Evolutionary conservation across 2,329 filamentous ascomycete genomes (phyloP).

Genomic region (Ceratocystis cubensis): DNA sequence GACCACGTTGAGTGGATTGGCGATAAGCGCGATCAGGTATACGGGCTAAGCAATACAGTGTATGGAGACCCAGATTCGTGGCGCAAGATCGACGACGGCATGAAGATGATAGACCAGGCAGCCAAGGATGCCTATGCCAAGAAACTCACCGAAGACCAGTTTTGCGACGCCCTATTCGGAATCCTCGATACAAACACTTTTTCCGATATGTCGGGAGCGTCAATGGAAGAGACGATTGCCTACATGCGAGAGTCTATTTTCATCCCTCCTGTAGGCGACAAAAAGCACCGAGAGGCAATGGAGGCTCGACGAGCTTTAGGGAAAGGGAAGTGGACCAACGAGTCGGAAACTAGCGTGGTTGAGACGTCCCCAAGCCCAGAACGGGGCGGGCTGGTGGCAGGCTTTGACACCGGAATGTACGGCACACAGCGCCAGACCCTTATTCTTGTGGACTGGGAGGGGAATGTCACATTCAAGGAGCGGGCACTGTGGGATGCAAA

Average conservation of each 20-base stretch:
- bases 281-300: constrained; percentile 35
- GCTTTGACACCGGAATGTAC: constrained; percentile 48
- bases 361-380: neutral
- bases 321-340: neutral
- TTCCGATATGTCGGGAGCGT: constrained; percentile 31
- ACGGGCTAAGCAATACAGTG: constrained; percentile 51
- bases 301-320: constrained; percentile 31
- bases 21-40: constrained; percentile 38
- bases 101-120: constrained; percentile 33
- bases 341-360: constrained; percentile 22
- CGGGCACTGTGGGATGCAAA: constrained; percentile 47
- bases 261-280: constrained; percentile 44
- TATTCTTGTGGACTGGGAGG: constrained; percentile 49
- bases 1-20: constrained; percentile 47
- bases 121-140: constrained; percentile 32
- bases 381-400: constrained; percentile 27
- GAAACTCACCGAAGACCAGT: constrained; percentile 33
- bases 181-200: constrained; percentile 47
- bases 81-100: constrained; percentile 49
- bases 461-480: constrained; percentile 47
- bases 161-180: constrained; percentile 40
- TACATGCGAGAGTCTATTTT: constrained; percentile 49
- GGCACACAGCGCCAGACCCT: constrained; percentile 54
- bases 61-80: constrained; percentile 43
- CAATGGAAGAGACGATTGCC: constrained; percentile 41